These are phyloP conservation scores for Solanum piurae DNA, from an alignment of 257 asterid species.

Conservation along the genomic window DNA sequence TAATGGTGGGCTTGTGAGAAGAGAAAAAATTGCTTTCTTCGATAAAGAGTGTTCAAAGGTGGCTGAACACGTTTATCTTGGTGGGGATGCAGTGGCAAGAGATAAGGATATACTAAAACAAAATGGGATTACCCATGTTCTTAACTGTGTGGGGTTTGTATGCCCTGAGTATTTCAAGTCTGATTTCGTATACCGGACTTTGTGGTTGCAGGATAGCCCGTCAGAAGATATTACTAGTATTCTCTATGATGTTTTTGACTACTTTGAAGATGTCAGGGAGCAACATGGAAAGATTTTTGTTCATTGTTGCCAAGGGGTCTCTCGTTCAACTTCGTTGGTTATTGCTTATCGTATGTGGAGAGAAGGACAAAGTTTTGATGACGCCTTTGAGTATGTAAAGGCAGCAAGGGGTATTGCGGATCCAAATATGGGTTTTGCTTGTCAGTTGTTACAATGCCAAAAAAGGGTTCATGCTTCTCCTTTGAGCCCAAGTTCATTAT, in stretches of 20 bases:
- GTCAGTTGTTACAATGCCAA: slow-evolving; percentile 42
- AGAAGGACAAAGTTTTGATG: slow-evolving; percentile 45
- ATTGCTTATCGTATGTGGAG: slow-evolving; percentile 48
- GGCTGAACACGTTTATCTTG: slow-evolving; percentile 35
- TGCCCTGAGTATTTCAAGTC: slow-evolving; percentile 40
- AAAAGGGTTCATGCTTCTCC: slow-evolving; percentile 44
- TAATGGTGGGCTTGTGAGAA: slow-evolving; percentile 31
- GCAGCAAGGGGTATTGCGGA: slow-evolving; percentile 46
- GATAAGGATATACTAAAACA: slow-evolving; percentile 35
- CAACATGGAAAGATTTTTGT: slow-evolving; percentile 39
- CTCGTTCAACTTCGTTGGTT: slow-evolving; percentile 43
- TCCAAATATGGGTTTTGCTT: slow-evolving; percentile 52
- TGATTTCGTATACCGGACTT: slow-evolving; percentile 33
- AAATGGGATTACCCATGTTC: slow-evolving; percentile 35
- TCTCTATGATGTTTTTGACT: slow-evolving; percentile 46
- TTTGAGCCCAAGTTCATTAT: slow-evolving; percentile 34
- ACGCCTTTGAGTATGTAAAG: slow-evolving; percentile 41
- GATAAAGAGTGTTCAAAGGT: slow-evolving; percentile 45
- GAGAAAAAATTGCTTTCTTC: slow-evolving; percentile 38
- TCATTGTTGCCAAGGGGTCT: slow-evolving; percentile 48
- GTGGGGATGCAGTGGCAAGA: slow-evolving; percentile 44
- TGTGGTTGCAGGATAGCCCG: slow-evolving; percentile 54
- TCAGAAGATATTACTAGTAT: slow-evolving; percentile 50
- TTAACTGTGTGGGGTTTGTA: slow-evolving; percentile 44
- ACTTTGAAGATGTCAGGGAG: slow-evolving; percentile 45